phyloP scores from a whole-genome alignment of 2,329 filamentous ascomycete species.

The Penicillium sp. region DNA sequence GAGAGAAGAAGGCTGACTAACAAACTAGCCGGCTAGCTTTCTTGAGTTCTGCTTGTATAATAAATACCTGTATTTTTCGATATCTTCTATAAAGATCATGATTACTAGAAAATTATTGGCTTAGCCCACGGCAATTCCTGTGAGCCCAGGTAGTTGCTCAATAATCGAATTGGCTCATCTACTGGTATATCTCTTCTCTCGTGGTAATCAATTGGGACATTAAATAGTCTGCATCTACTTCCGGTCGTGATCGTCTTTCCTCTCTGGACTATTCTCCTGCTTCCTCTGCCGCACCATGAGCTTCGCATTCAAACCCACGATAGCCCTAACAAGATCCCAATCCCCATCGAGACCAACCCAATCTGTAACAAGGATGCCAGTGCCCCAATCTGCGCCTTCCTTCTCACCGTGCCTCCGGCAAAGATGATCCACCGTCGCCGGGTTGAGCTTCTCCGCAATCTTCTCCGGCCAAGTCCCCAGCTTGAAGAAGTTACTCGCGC shows the following conservation, averaged over 20 bases:
- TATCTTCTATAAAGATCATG: slow-evolving; percentile 23
- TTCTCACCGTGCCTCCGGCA: slow-evolving; percentile 57
- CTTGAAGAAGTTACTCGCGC: slow-evolving; percentile 93
- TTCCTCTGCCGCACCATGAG: slow-evolving; percentile 44
- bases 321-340: slow-evolving; percentile 86
- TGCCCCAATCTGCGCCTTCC: slow-evolving; percentile 70
- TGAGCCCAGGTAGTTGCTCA: not conserved
- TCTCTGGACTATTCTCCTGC: slow-evolving; percentile 9
- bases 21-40: not conserved
- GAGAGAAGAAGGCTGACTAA: slow-evolving; percentile 40
- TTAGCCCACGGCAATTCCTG: not conserved
- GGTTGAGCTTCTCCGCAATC: slow-evolving; percentile 87
- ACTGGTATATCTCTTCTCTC: not conserved
- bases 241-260: not conserved
- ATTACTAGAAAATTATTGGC: slow-evolving; percentile 16
- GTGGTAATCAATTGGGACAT: not conserved
- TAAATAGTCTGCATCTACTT: not conserved
- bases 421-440: slow-evolving; percentile 67
- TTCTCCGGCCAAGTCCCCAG: slow-evolving; percentile 89
- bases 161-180: not conserved
- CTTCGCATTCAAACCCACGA: slow-evolving; percentile 88
- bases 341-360: slow-evolving; percentile 87
- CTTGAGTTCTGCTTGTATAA: slow-evolving; percentile 39
- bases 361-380: slow-evolving; percentile 89
- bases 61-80: slow-evolving; percentile 36